phyloP scores from a whole-genome alignment of 495 filamentous ascomycete species.

The Symbiotaphrina buchneri region DNA sequence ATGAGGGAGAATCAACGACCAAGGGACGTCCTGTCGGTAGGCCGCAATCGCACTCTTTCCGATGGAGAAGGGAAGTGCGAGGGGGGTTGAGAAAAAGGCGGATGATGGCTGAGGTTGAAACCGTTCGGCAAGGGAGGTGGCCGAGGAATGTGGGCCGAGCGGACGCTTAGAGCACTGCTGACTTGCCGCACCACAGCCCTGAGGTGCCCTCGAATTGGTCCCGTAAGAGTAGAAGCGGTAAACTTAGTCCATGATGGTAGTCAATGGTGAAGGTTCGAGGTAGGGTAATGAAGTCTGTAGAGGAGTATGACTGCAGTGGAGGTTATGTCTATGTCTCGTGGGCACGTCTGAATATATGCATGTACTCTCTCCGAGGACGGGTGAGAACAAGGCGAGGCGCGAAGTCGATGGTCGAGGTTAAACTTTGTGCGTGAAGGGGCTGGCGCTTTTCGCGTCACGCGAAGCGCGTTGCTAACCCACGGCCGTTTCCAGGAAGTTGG shows the following conservation, averaged over 20 bases:
- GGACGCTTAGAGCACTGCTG: neutral
- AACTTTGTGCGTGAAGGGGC: neutral
- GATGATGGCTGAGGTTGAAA: neutral
- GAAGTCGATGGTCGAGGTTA: neutral
- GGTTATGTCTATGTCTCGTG: no score
- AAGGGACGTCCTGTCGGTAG: neutral
- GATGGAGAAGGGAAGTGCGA: conserved; percentile 1
- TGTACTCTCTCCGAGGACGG: neutral
- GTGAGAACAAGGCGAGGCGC: neutral
- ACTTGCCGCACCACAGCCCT: no score
- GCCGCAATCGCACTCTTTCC: no score
- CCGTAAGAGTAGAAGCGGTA: no score
- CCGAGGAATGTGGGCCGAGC: neutral
- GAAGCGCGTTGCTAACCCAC: neutral
- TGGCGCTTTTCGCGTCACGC: neutral
- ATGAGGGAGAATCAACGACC: conserved; percentile 11
- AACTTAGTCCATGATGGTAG: no score
- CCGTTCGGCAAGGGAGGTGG: neutral
- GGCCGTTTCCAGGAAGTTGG: neutral
- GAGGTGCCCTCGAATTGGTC: no score
- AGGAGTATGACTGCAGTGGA: no score
- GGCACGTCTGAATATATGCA: no score
- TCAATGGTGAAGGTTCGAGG: no score
- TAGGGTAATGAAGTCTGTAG: no score
- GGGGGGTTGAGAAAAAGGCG: conserved; percentile 2